Percentiles rank a stretch among this genome's conserved stretches.
Conservation (phyloP, 176 grass and related monocot species). For the Canna indica region DNA sequence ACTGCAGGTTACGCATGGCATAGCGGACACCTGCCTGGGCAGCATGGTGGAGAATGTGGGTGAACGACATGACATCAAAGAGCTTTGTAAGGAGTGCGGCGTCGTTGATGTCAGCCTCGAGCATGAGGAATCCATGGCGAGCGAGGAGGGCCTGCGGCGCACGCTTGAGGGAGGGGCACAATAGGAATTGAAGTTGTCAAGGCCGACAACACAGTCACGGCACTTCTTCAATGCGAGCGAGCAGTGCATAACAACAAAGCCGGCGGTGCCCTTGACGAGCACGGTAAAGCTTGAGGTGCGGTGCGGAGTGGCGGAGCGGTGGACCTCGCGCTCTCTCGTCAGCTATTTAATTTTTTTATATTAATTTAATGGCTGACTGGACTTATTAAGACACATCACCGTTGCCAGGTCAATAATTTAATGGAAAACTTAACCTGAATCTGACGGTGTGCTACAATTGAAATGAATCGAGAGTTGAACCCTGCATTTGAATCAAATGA, state of each 20-base stretch:
- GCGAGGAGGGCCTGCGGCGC: conserved; percentile 47
- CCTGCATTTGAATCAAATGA: no score
- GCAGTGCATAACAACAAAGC: conserved; percentile 81
- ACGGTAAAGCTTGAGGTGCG: conserved; percentile 40
- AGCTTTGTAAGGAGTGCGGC: conserved; percentile 32
- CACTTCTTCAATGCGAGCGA: conserved; percentile 58
- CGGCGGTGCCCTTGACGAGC: conserved; percentile 65
- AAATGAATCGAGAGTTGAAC: no score
- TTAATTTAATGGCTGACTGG: no score
- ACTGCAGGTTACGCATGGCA: conserved; percentile 81
- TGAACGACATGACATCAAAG: conserved; percentile 62
- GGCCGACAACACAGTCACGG: conserved; percentile 69
- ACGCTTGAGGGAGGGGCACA: conserved; percentile 81
- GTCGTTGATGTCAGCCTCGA: conserved; percentile 95
- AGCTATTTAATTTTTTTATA: no score
- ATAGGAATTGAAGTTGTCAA: conserved; percentile 96
- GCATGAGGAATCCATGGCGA: conserved; percentile 43
- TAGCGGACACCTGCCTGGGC: conserved; percentile 92
- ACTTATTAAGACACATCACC: no score
- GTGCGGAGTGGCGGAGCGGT: conserved; percentile 34
- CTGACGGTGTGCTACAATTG: no score
- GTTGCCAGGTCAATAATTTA: no score
- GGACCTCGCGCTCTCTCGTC: conserved; percentile 48
- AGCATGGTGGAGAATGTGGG: conserved; percentile 88
- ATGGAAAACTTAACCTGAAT: no score